phyloP scores from a whole-genome alignment of 805 yeast genomes.

The Brettanomyces nanus region DNA sequence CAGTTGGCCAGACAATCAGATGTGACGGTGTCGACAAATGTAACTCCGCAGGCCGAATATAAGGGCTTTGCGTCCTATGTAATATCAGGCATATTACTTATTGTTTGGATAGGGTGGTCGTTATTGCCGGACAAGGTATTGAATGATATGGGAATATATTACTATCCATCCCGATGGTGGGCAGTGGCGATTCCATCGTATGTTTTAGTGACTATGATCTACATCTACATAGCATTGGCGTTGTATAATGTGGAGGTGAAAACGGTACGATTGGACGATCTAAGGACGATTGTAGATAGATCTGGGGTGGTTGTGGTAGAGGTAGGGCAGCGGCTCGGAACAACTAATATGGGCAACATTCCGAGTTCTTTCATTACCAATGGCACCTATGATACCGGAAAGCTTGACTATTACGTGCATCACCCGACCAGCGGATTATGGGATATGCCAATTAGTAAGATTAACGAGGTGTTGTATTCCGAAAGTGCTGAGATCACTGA shows the following conservation, averaged over 20 bases:
- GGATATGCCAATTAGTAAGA: slow-evolving; percentile 71
- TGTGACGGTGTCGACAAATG: slow-evolving; percentile 49
- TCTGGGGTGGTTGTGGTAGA: slow-evolving; percentile 31
- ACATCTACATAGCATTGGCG: slow-evolving; percentile 60
- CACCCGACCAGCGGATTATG: slow-evolving; percentile 74
- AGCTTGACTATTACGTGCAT: slow-evolving; percentile 35
- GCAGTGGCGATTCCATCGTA: slow-evolving; percentile 69
- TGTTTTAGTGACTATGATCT: slow-evolving; percentile 63
- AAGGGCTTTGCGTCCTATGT: slow-evolving; percentile 82
- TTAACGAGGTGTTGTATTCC: slow-evolving; percentile 54
- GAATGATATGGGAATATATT: slow-evolving; percentile 47
- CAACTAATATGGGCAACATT: neutral
- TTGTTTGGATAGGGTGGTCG: slow-evolving; percentile 66
- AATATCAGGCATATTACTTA: slow-evolving; percentile 47
- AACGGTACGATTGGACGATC: slow-evolving; percentile 50
- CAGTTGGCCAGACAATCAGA: slow-evolving; percentile 57
- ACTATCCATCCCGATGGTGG: slow-evolving; percentile 91
- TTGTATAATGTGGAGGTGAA: slow-evolving; percentile 70
- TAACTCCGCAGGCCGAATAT: slow-evolving; percentile 64
- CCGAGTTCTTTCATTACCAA: too few species aligned
- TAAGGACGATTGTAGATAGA: slow-evolving; percentile 64
- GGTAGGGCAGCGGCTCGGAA: slow-evolving; percentile 9
- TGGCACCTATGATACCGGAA: too few species aligned
- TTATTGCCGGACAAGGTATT: slow-evolving; percentile 54
- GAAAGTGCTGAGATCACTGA: too few species aligned